A percentile compares a stretch with the other conserved stretches of the same genome.
Evolutionary conservation across 1,139 yeast genomes (phyloP).

Genomic region (Yamadazyma spencermartinsiae): DNA sequence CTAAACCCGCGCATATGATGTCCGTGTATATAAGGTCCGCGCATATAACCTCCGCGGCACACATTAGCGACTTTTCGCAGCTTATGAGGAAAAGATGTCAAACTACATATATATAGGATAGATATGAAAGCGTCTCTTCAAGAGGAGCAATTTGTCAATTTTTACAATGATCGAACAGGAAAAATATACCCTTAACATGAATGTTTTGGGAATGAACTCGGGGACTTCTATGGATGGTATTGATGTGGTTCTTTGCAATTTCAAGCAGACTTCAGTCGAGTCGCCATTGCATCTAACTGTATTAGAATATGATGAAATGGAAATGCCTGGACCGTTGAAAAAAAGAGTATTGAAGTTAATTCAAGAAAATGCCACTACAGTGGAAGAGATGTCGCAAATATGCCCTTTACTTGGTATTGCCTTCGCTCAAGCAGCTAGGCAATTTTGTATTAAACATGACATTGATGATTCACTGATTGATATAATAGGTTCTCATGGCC

Average conservation of each 20-base stretch:
- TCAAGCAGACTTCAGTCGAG: conserved; percentile 8
- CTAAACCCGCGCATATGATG: neutral
- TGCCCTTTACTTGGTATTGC: conserved; percentile 12
- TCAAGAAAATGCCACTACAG: conserved; percentile 11
- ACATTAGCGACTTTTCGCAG: too few relatives aligned
- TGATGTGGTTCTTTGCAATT: conserved; percentile 13
- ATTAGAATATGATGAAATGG: conserved; percentile 14
- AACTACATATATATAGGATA: too few relatives aligned
- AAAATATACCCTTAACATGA: conserved; percentile 7
- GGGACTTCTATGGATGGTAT: conserved; percentile 17
- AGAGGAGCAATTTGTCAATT: too few relatives aligned
- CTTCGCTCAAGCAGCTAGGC: conserved; percentile 13
- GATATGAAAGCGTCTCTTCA: too few relatives aligned
- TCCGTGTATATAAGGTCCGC: neutral
- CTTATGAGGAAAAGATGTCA: too few relatives aligned
- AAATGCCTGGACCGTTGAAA: conserved; percentile 10
- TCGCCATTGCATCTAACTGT: conserved; percentile 12
- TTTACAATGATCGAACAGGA: conserved; percentile 1
- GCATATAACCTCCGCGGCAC: neutral
- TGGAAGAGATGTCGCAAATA: conserved; percentile 13
- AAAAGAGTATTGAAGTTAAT: conserved; percentile 9
- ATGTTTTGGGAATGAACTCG: conserved; percentile 13
- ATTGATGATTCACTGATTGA: conserved; percentile 10
- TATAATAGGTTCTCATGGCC: conserved; percentile 17
- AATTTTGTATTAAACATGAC: conserved; percentile 11